Percentiles rank a stretch among this genome's conserved stretches.
Evolutionary conservation across 2,329 filamentous ascomycete genomes (phyloP).

Genomic region (Cordyceps pruinosa): DNA sequence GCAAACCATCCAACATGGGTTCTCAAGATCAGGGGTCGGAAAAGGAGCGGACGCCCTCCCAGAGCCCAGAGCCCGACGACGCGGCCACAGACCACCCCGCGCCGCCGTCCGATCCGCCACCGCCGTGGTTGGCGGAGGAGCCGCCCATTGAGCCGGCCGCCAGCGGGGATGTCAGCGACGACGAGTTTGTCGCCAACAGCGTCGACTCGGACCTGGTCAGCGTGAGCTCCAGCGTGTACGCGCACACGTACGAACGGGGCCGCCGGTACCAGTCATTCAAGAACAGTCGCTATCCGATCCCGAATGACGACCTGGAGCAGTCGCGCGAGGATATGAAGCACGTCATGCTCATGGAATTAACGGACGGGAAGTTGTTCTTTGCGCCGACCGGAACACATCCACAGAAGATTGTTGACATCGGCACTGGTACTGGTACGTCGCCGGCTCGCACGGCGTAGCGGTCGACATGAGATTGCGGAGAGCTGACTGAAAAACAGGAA

Average conservation of each 20-base stretch:
- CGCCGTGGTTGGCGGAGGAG: not conserved
- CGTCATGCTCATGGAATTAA: conserved; percentile 37
- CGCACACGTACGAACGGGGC: conserved; percentile 27
- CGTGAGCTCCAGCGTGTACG: conserved; percentile 26
- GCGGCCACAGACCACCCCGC: not conserved
- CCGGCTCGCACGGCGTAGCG: no score
- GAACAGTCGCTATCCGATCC: conserved; percentile 38
- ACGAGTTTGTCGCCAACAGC: conserved; percentile 6
- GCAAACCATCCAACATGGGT: not conserved
- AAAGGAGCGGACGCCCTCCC: not conserved
- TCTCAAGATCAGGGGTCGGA: not conserved
- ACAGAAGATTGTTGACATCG: conserved; percentile 39
- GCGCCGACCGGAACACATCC: conserved; percentile 34
- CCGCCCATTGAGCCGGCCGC: conserved; percentile 2
- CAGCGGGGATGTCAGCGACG: conserved; percentile 8
- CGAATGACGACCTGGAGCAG: conserved; percentile 41
- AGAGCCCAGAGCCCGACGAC: not conserved
- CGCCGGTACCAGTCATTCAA: conserved; percentile 38
- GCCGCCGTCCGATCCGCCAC: not conserved
- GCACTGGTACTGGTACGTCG: conserved; percentile 35
- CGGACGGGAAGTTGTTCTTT: conserved; percentile 32
- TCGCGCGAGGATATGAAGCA: conserved; percentile 40
- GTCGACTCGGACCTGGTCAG: conserved; percentile 7
- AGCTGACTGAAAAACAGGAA: conserved; percentile 22
- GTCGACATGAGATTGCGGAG: no score